Evolutionary conservation across 2,329 filamentous ascomycete species (phyloP), one percentile per base, ranked within the genome.

Genomic region (Dactylellina sp.): DNA sequence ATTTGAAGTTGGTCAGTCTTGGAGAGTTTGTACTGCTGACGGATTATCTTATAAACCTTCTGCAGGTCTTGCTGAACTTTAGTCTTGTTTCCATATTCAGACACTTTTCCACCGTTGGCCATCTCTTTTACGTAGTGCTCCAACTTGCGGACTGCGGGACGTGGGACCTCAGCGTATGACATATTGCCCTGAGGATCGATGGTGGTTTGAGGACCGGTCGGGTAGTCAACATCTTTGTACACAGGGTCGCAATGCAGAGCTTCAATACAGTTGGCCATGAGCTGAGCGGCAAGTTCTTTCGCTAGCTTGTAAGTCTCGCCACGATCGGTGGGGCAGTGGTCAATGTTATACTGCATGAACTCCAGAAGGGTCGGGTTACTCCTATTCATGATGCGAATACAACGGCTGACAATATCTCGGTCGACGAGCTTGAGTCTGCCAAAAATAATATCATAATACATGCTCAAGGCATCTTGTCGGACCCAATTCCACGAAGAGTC

Each of bases 401-500:
- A 99, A 81, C 93, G 93, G 83, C 93, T 97, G 80, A 99, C 95
- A 79, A 98, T 99, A 82, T 99, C 95, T 76, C 95, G 91, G 80
- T 99, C 95, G 42, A 99, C 91, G 55, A 89, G 92, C 84, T 95
- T 89, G 61, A 99, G 88, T 75, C 95, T 89, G 70, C 95, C 95
- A 79, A 99, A 99, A 80, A 99, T 97, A 80, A 99, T 96, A 80
- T 99, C 95, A 83, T 93, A 99, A 85, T 95, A 99, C 94, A 99
- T 99, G 84, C 87, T 95, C 61, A 99, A 88, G 25, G 94, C 95
- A 81, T 99, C 95, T 81, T 99, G 95, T 59, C 95, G 90, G 75
- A 93, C 95, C 95, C 95, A 99, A 82, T 99, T 99, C 95, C 95
- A 99, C 0, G 93, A 96, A 0, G 95, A 98, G 81, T 99, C 95